phyloP scores from a whole-genome alignment of 163 green algal genomes.

The Chlorella variabilis region DNA sequence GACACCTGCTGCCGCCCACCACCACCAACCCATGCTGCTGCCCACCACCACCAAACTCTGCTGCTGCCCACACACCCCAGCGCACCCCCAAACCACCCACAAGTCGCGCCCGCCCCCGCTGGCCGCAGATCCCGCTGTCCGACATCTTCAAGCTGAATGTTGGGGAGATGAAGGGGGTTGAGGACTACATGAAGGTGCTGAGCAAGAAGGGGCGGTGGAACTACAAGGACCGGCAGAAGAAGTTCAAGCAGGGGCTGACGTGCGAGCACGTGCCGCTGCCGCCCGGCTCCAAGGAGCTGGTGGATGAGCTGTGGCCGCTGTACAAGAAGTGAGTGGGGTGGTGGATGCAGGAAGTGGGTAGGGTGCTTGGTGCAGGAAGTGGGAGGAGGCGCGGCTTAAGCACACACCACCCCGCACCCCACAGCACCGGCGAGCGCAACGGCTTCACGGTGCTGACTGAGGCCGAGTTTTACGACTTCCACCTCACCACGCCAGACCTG shows the following conservation, averaged over 20 bases:
- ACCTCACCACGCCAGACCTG: conserved; percentile 43
- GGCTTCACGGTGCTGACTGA: conserved; percentile 54
- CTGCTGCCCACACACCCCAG: no score
- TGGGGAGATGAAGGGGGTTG: conserved; percentile 42
- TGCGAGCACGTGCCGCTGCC: conserved; percentile 43
- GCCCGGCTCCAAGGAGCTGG: conserved; percentile 25
- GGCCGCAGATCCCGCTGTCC: conserved; percentile 34
- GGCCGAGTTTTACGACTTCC: conserved; percentile 53
- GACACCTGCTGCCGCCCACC: no score
- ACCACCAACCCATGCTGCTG: no score
- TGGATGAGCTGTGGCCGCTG: conserved; percentile 42
- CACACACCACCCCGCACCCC: no score
- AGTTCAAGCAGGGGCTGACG: conserved; percentile 22
- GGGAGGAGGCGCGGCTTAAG: no score
- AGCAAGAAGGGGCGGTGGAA: conserved; percentile 55
- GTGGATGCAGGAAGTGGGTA: not conserved
- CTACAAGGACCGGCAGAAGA: conserved; percentile 59
- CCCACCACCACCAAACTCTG: no score
- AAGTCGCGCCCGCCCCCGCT: no score
- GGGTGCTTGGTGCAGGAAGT: not conserved
- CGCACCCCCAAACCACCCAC: no score
- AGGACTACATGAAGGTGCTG: conserved; percentile 53
- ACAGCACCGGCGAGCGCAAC: conserved; percentile 49
- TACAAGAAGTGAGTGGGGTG: conserved; percentile 29
- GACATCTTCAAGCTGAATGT: conserved; percentile 58